Percentiles rank a stretch among this genome's conserved stretches.
Evolutionary conservation across 331 rosid genomes (phyloP).

Genomic region (Malus hybrid): DNA sequence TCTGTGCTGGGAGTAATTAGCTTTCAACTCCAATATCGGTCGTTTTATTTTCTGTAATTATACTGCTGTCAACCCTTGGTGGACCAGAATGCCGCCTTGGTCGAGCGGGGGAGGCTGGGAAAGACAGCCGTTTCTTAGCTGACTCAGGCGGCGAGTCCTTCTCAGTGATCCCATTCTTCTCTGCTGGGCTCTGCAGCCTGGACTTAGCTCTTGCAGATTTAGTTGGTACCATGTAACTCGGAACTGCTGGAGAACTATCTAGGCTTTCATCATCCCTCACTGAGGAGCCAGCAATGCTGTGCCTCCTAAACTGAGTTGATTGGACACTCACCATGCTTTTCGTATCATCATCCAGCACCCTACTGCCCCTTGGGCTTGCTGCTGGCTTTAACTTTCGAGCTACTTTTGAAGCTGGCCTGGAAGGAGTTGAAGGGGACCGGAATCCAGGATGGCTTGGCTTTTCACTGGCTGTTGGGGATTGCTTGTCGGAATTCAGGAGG

Average conservation of each 20-base stretch:
- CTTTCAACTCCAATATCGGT: conserved; percentile 30
- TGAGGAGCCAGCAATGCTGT: conserved; percentile 57
- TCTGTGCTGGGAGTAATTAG: conserved; percentile 19
- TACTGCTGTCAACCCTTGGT: conserved; percentile 58
- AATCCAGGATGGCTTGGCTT: conserved; percentile 43
- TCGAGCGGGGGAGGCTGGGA: conserved; percentile 70
- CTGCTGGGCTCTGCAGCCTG: conserved; percentile 64
- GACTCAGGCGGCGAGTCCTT: conserved; percentile 44
- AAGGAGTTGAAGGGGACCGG: conserved; percentile 58
- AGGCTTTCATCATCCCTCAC: conserved; percentile 76
- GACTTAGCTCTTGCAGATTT: conserved; percentile 84
- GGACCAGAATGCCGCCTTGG: conserved; percentile 85
- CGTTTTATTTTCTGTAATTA: conserved; percentile 36
- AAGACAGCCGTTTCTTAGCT: conserved; percentile 71
- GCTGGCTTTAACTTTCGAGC: conserved; percentile 51
- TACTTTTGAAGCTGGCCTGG: conserved; percentile 42
- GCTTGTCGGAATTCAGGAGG: conserved; percentile 73
- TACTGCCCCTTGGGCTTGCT: conserved; percentile 56
- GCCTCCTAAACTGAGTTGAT: conserved; percentile 74
- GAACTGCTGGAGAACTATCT: conserved; percentile 62
- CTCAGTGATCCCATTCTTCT: conserved; percentile 49
- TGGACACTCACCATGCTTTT: conserved; percentile 64
- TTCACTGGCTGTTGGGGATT: conserved; percentile 75
- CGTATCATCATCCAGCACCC: conserved; percentile 57
- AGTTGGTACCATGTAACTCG: conserved; percentile 84